Base-by-base conservation (phyloP, 2,329 filamentous ascomycete species). In the Aspergillus sp. region DNA sequence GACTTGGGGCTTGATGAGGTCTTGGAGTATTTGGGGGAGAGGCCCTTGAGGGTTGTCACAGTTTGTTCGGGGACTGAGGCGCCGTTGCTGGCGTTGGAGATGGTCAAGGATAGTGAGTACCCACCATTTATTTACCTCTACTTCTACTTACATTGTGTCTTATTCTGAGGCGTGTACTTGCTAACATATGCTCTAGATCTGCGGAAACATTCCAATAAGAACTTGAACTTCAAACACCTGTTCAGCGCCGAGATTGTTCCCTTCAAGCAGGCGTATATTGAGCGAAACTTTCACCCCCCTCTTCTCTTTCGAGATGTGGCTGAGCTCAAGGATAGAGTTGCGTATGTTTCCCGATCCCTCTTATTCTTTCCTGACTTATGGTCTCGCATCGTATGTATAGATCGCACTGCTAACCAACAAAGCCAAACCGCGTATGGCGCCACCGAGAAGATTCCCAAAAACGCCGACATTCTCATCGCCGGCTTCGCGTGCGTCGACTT, bases 51-150 rank as follows among this genome's bases (percentile, higher is more conserved):
- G 8, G 79, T 93, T 28, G 90, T 84, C 0, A 94, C 91, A 0
- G 86, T 93, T 80, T 93, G 90, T 71, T 93, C 90, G 1, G 91
- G 91, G 0, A 93, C 91, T 0, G 91, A 94, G 67, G 87, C 87
- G 4, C 91, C 91, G 0, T 76, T 94, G 2, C 79, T 93, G 1
- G 88, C 88, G 0, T 71, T 92, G 15, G 77, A 86, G 15, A 79
- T 88, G 72, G 76, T 92, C 50, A 73, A 77, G 45, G 78, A 84
- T 17, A 77, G 82, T 75, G 72, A 73, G 69, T 71, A n/a, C 22
- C 3, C 45, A 50, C 46, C 1, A 25, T 41, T 2, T 15, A 13
- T 19, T 19, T 19, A 19, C 19, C 19, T 19, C 19, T 19, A 19
- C 19, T 19, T 19, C 19, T 19, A 19, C 19, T 19, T 19, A 19